Conservation (phyloP, 2,329 filamentous ascomycete species). For the Beauveria asiatica region DNA sequence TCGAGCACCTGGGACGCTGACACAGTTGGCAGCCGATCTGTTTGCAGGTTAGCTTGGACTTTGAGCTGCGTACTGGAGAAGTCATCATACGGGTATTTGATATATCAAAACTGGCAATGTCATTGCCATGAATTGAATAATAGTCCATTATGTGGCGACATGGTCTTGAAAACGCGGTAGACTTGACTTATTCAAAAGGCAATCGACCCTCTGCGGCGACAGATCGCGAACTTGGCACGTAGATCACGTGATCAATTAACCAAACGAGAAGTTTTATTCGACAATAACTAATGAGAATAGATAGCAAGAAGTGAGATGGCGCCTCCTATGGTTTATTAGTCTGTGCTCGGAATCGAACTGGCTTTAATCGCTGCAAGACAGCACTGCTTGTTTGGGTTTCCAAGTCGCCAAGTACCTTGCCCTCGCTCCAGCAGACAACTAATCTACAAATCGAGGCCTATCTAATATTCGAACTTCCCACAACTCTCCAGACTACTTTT, state of each 20-base stretch:
- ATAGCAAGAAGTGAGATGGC: neutral
- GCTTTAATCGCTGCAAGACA: too few species aligned
- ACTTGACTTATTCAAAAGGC: neutral
- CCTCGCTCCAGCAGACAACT: too few species aligned
- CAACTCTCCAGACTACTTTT: neutral
- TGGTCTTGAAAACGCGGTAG: neutral
- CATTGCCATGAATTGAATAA: conserved; percentile 49
- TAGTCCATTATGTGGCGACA: conserved; percentile 42
- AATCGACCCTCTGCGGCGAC: neutral
- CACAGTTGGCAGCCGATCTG: conserved; percentile 69
- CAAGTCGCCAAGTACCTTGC: neutral
- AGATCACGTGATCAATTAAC: conserved; percentile 4
- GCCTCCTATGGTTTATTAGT: too few species aligned
- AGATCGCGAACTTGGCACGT: conserved; percentile 8
- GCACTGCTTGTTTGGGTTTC: neutral
- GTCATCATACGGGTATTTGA: conserved; percentile 40
- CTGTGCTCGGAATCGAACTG: too few species aligned
- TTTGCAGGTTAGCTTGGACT: neutral
- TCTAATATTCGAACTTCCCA: neutral
- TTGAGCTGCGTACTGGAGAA: conserved; percentile 4
- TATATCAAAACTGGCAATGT: conserved; percentile 52
- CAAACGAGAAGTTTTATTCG: neutral
- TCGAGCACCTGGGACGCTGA: conserved; percentile 66
- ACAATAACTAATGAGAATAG: neutral
- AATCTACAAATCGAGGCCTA: neutral